phyloP scores from a whole-genome alignment of 768 basidiomycete genomes.

The Leucocoprinus sp. region DNA sequence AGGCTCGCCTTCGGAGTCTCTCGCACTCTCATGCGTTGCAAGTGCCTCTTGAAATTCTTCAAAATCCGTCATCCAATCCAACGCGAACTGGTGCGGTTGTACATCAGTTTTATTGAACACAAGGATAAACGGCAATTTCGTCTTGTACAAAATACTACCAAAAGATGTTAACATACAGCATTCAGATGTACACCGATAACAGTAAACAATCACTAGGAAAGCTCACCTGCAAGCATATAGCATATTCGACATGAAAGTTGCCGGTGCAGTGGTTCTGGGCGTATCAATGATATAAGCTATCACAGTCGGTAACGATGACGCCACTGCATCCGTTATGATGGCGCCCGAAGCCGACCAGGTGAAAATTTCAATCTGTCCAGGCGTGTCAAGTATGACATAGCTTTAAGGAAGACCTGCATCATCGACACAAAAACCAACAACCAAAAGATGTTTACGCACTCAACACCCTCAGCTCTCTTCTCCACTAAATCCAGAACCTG shows the following conservation, averaged over 20 bases:
- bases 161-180: slow-evolving; percentile 2
- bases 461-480: slow-evolving; percentile 79
- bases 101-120: slow-evolving; percentile 99
- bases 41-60: slow-evolving; percentile 90
- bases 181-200: no score
- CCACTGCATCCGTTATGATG: slow-evolving; percentile 96
- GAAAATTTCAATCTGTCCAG: slow-evolving; percentile 99
- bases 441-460: slow-evolving; percentile 44
- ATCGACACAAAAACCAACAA: not conserved
- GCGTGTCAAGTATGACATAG: slow-evolving; percentile 92
- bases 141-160: slow-evolving; percentile 90
- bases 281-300: slow-evolving; percentile 98
- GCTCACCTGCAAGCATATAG: slow-evolving; percentile 92
- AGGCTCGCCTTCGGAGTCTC: slow-evolving; percentile 80
- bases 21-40: slow-evolving; percentile 55
- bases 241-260: slow-evolving; percentile 99
- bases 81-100: slow-evolving; percentile 79
- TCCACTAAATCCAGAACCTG: slow-evolving; percentile 90
- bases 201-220: no score
- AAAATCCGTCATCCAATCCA: slow-evolving; percentile 99
- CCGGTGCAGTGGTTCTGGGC: slow-evolving; percentile 86
- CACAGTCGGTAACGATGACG: slow-evolving; percentile 86
- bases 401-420: slow-evolving; percentile 31
- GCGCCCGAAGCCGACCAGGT: slow-evolving; percentile 99
- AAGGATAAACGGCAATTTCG: slow-evolving; percentile 91